These are phyloP conservation scores for Pisolithus orientalis DNA, from an alignment of 768 basidiomycete genomes.

Conservation along the genomic window DNA sequence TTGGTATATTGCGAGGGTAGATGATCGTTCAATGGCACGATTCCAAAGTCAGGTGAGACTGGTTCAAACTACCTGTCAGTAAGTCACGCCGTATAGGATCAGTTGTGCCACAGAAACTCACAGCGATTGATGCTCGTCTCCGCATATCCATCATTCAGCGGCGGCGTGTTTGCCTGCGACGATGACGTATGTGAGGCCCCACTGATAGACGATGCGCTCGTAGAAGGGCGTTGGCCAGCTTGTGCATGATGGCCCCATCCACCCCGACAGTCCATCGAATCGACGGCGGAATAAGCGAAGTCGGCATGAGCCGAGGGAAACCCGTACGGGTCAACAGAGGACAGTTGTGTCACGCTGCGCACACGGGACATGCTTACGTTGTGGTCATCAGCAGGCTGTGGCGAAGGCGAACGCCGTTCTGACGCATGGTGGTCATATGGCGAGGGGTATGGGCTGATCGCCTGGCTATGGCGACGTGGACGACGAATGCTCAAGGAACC, in stretches of 20 bases:
- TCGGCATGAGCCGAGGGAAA: slow-evolving; percentile 67
- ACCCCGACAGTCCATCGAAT: slow-evolving; percentile 31
- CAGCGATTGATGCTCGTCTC: slow-evolving; percentile 80
- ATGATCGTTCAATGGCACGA: slow-evolving; percentile 77
- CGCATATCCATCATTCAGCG: slow-evolving; percentile 57
- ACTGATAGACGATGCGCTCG: slow-evolving; percentile 67
- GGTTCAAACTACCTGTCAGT: slow-evolving; percentile 41
- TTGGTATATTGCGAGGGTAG: slow-evolving; percentile 60
- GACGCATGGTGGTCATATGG: slow-evolving; percentile 64
- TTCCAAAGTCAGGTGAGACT: slow-evolving; percentile 86
- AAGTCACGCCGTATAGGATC: slow-evolving; percentile 35
- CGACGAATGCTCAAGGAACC: slow-evolving; percentile 65
- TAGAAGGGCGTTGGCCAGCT: slow-evolving; percentile 54
- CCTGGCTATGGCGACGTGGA: slow-evolving; percentile 75
- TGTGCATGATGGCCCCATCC: slow-evolving; percentile 38
- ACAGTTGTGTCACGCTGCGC: slow-evolving; percentile 79
- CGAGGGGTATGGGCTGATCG: slow-evolving; percentile 81
- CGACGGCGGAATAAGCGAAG: slow-evolving; percentile 73
- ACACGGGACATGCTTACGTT: slow-evolving; percentile 56
- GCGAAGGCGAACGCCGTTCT: slow-evolving; percentile 66
- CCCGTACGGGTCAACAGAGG: slow-evolving; percentile 61
- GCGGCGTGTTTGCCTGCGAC: slow-evolving; percentile 78
- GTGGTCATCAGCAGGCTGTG: slow-evolving; percentile 54
- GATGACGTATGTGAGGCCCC: slow-evolving; percentile 73
- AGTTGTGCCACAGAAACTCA: slow-evolving; percentile 42